Evolutionary conservation across 306 rosid species (phyloP).

Genomic region (Castanea mollissima): DNA sequence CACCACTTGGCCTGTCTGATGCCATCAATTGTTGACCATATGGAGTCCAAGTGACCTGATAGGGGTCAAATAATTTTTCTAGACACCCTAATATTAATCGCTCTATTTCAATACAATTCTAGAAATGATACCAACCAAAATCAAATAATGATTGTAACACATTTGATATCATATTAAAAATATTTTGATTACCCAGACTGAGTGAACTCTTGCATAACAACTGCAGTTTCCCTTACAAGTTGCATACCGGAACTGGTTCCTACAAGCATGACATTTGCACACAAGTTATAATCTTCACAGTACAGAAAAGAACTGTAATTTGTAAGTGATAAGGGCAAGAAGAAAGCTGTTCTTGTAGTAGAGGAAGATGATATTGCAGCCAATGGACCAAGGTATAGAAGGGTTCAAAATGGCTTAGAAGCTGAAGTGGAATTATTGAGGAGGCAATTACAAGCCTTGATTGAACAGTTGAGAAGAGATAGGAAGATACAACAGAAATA

Average conservation of each 20-base stretch:
- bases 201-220: slow-evolving; percentile 98
- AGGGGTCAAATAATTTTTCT: not conserved
- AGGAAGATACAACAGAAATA: too few species aligned
- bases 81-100: not conserved
- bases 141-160: not conserved
- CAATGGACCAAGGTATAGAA: too few species aligned
- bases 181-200: slow-evolving; percentile 75
- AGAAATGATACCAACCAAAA: too few species aligned
- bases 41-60: not conserved
- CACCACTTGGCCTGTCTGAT: too few species aligned
- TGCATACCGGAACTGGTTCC: slow-evolving; percentile 98
- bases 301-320: not conserved
- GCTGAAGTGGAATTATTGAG: too few species aligned
- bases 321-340: not conserved
- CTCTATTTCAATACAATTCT: not conserved
- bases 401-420: too few species aligned
- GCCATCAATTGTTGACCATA: not conserved
- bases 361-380: too few species aligned
- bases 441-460: too few species aligned
- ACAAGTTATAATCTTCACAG: not conserved
- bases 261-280: slow-evolving; percentile 19
- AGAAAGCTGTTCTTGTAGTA: too few species aligned
- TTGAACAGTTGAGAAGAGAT: too few species aligned
- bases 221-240: slow-evolving; percentile 96
- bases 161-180: not conserved